Evolutionary conservation across 768 basidiomycete genomes (phyloP).

Genomic region (Auriscalpium microsporum): DNA sequence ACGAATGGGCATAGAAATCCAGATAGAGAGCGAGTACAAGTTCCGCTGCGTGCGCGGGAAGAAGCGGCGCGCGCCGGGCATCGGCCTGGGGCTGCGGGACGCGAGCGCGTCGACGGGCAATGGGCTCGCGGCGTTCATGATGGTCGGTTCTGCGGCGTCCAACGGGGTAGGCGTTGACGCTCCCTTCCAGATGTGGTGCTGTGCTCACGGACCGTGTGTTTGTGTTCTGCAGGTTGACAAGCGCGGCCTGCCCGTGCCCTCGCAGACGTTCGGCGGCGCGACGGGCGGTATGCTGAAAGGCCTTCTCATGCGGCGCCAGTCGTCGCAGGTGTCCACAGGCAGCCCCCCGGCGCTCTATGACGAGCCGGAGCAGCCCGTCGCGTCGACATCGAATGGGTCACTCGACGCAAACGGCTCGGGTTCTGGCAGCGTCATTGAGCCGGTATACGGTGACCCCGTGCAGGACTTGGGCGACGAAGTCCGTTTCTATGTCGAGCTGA

Average conservation of each 20-base stretch:
- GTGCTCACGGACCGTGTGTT: constrained; percentile 1
- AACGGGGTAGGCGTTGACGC: constrained; percentile 59
- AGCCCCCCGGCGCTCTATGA: constrained; percentile 11
- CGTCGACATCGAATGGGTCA: constrained; percentile 3
- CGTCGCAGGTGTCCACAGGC: constrained; percentile 63
- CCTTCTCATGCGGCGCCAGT: constrained; percentile 83
- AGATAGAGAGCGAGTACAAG: constrained; percentile 85
- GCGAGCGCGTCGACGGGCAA: constrained; percentile 26
- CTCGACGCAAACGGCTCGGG: constrained; percentile 11
- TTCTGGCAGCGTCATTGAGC: constrained; percentile 28
- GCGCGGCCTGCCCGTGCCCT: constrained; percentile 80
- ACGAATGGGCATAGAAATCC: constrained; percentile 86
- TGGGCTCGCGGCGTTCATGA: constrained; percentile 64
- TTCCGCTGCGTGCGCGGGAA: constrained; percentile 77
- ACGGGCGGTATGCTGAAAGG: constrained; percentile 80
- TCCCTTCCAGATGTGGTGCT: constrained; percentile 1
- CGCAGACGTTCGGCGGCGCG: constrained; percentile 52
- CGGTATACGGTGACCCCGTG: constrained; percentile 69
- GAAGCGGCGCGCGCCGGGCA: constrained; percentile 33
- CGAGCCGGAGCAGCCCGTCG: constrained; percentile 19
- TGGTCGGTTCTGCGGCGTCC: constrained; percentile 76
- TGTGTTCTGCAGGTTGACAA: constrained; percentile 62
- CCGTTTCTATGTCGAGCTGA: constrained; percentile 91
- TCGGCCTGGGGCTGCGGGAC: constrained; percentile 38
- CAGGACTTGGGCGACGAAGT: constrained; percentile 94